Conservation (phyloP, 139 green algal genomes). For the Volvox africanus region DNA sequence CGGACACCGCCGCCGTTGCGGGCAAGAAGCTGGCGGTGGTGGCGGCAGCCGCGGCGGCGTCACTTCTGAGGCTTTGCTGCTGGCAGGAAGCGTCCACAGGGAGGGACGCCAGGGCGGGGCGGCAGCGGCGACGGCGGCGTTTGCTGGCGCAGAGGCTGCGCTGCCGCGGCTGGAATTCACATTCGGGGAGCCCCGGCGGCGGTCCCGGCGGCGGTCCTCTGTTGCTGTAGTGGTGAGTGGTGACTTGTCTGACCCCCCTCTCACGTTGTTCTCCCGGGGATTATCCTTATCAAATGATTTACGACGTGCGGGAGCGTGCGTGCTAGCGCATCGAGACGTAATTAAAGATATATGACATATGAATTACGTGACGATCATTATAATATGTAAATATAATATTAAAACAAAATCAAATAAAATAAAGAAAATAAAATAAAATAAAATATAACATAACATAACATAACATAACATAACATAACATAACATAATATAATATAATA, state of each 20-base stretch:
- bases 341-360: too few species aligned
- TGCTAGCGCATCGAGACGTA: too few species aligned
- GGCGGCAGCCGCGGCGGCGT: not conserved
- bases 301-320: too few species aligned
- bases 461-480: too few species aligned
- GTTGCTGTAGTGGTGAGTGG: constrained; percentile 26
- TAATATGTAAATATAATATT: too few species aligned
- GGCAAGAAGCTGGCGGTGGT: not conserved
- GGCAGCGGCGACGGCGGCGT: constrained; percentile 4
- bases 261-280: too few species aligned
- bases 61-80: not conserved
- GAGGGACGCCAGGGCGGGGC: not conserved
- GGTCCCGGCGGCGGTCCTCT: not conserved
- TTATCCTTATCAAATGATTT: too few species aligned
- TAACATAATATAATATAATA: too few species aligned
- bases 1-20: not conserved
- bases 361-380: too few species aligned
- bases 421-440: too few species aligned
- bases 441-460: too few species aligned
- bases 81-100: not conserved
- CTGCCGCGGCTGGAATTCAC: constrained; percentile 12
- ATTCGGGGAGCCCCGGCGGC: constrained; percentile 17
- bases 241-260: not conserved
- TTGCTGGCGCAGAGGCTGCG: constrained; percentile 19
- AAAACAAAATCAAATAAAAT: too few species aligned